Base-by-base conservation (phyloP, 139 green algal genomes). In the Micractinium conductrix region DNA sequence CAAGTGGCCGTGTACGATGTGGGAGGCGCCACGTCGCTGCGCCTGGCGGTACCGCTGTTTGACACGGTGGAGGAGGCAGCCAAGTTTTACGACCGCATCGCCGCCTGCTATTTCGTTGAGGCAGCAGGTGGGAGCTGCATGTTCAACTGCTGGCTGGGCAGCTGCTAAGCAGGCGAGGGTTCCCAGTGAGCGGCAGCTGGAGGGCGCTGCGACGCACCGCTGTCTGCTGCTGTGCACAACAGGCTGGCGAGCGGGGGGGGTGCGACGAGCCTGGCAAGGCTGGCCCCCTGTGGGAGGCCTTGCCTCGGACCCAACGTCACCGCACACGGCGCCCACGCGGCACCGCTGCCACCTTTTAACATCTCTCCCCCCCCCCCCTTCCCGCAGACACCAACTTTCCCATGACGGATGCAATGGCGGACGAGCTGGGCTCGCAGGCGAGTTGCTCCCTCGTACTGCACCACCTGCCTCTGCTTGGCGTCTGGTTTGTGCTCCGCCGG, bases 311-410 rank as follows among this genome's bases (percentile, higher is more conserved):
- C 26, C 17, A 12, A 7, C 9, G 2, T 2, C 4, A 37, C 28
- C 28, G 26, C 60, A 37, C 60, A 2, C n/a, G n/a, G n/a, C n/a
- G n/a, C n/a, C n/a, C n/a, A n/a, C n/a, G n/a, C n/a, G n/a, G n/a
- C n/a, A n/a, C n/a, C n/a, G n/a, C n/a, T n/a, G n/a, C n/a, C n/a
- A 42, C 28, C 63, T 26, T n/a, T 9, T 22, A 19, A 22, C 55
- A n/a, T 42, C 22, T 1, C 37, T 7, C 26, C 12, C 65, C 33
- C 42, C 24, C 43, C 38, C 33, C 21, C 68, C 37, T 35, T 0
- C 21, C 8, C 37, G 81, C 81, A 58, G 85, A 89, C 74, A 84
- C 74, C 38, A 89, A 89, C 79, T 89, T 63, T 62, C 85, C 80
- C 1, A 14, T 55, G 37, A 85, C 69, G 1, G 37, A 62, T 26